Base-by-base conservation (phyloP, 805 yeast genomes). In the Candida odintsovae region DNA sequence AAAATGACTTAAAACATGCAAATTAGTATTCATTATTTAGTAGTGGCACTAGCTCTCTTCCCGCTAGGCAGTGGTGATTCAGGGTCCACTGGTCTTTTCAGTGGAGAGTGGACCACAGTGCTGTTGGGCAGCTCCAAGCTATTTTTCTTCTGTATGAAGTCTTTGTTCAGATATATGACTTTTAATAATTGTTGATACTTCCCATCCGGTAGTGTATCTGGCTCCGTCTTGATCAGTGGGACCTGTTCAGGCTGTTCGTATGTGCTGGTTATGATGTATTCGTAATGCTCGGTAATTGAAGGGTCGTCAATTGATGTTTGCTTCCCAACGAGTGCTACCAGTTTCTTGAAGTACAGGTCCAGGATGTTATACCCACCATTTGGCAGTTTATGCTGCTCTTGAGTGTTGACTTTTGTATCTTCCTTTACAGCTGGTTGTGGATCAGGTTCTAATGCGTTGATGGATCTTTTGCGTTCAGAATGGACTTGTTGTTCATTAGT, bases 321-420 rank as follows among this genome's bases (percentile, higher is more conserved):
- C 29, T 56, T 62, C 2, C 84, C 84, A 5, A 77, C 77, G 19
- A 78, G 52, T 21, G 65, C 66, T 11, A 78, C 67, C 72, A 78
- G 76, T 50, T 73, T 71, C 31, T 61, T 63, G 48, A 78, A 79
- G 49, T 77, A 78, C 40, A 71, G 54, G 41, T 73, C 72, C 36
- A 79, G 52, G 9, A 77, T 70, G 44, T 71, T 73, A 43, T 64
- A 67, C 21, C 63, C 67, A 0, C 69, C 66, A 38, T 65, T 59
- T 41, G 54, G 52, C 16, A 49, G 23, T 9, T 41, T 21, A 28
- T 38, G 42, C 21, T 49, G 52, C 38, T 49, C 46, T n/a, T 48
- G 49, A 19, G 20, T 19, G n/a, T 13, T 36, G 15, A 20, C 11
- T 11, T 36, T 36, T 2, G 21, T 18, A 9, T 19, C 22, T 19